phyloP scores from a whole-genome alignment of 2,329 filamentous ascomycete genomes.

The Pseudophaeomoniella oleicola region DNA sequence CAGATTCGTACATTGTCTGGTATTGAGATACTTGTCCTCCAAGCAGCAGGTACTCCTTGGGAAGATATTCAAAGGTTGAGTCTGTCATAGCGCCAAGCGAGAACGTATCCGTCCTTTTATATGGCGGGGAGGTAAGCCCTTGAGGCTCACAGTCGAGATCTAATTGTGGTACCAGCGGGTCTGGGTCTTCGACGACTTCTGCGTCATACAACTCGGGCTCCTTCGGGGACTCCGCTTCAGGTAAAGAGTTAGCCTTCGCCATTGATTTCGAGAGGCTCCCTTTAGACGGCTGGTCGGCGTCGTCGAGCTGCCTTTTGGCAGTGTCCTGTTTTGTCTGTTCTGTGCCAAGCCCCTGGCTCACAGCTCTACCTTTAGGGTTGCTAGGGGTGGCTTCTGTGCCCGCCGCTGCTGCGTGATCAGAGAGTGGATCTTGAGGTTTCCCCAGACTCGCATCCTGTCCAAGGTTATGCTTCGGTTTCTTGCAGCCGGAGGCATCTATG shows the following conservation, averaged over 20 bases:
- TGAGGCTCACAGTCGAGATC: slow-evolving; percentile 21
- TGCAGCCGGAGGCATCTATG: slow-evolving; percentile 69
- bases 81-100: slow-evolving; percentile 30
- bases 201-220: slow-evolving; percentile 2
- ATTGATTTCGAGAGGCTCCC: not conserved
- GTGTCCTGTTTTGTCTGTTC: not conserved
- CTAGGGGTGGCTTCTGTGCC: not conserved
- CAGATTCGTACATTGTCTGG: slow-evolving; percentile 26
- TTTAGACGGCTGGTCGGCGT: not conserved
- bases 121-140: slow-evolving; percentile 22
- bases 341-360: not conserved
- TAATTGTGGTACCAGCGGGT: no score
- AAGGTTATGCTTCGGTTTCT: slow-evolving; percentile 20
- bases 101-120: slow-evolving; percentile 21
- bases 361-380: not conserved
- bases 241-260: slow-evolving; percentile 1
- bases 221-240: slow-evolving; percentile 3
- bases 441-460: slow-evolving; percentile 7
- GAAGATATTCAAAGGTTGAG: slow-evolving; percentile 36
- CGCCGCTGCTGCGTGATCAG: slow-evolving; percentile 4
- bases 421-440: slow-evolving; percentile 6
- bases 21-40: slow-evolving; percentile 28
- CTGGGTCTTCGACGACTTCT: slow-evolving; percentile 4
- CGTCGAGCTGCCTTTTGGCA: slow-evolving; percentile 5
- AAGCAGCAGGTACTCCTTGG: slow-evolving; percentile 32